Conservation (phyloP, 2,329 filamentous ascomycete species). For the Teratosphaeria nubilosa region DNA sequence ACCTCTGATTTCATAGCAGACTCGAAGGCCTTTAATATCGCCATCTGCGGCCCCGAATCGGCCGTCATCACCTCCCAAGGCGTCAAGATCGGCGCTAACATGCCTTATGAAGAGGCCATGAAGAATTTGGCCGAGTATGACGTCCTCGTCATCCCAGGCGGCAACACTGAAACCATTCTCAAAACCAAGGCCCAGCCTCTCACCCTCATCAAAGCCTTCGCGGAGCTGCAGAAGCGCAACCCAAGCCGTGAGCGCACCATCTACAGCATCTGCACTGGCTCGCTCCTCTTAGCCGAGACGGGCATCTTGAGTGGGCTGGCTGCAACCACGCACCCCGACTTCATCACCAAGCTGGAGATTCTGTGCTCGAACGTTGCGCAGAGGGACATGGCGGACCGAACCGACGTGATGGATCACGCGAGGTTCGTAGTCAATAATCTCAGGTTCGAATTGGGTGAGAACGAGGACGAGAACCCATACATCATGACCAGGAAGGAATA, state of each 20-base stretch:
- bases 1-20: conserved; percentile 24
- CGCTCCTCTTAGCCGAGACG: conserved; percentile 64
- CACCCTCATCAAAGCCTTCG: conserved; percentile 62
- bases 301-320: conserved; percentile 70
- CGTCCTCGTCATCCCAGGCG: conserved; percentile 67
- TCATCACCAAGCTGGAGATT: conserved; percentile 70
- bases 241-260: conserved; percentile 71
- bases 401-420: conserved; percentile 66
- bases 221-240: conserved; percentile 70
- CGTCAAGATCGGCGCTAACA: conserved; percentile 61
- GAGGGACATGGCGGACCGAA: conserved; percentile 62
- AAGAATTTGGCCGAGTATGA: conserved; percentile 66
- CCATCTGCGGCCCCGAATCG: conserved; percentile 38
- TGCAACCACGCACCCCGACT: conserved; percentile 75
- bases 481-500: conserved; percentile 58
- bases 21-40: conserved; percentile 45
- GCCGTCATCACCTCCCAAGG: conserved; percentile 50
- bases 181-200: conserved; percentile 59
- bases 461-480: conserved; percentile 75
- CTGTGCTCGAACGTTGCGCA: conserved; percentile 65
- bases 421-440: conserved; percentile 88
- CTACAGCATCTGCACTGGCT: conserved; percentile 69
- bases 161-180: conserved; percentile 53
- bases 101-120: conserved; percentile 69
- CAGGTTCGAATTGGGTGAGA: conserved; percentile 67